A percentile compares a stretch with the other conserved stretches of the same genome.
Conservation (phyloP, 2,329 filamentous ascomycete species). For the Botrytis fragariae region DNA sequence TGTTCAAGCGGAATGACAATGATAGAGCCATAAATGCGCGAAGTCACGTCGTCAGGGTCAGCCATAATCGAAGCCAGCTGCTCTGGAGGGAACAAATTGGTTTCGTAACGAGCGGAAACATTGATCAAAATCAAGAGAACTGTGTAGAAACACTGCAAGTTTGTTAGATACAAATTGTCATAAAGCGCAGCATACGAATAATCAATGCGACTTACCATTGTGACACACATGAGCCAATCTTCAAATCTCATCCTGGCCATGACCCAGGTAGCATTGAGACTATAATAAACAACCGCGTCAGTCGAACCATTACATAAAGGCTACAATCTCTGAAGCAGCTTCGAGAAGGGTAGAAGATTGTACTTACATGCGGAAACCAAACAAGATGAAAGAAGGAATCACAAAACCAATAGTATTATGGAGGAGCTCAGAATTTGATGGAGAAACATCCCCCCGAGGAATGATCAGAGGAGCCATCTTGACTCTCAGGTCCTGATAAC, state of each 20-base stretch:
- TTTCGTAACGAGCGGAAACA: constrained; percentile 40
- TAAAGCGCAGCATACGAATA: background rate
- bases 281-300: background rate
- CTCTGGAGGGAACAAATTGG: constrained; percentile 42
- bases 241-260: constrained; percentile 33
- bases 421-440: constrained; percentile 26
- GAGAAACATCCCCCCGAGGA: constrained; percentile 24
- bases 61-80: constrained; percentile 38
- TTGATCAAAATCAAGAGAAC: constrained; percentile 40
- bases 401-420: constrained; percentile 31
- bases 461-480: background rate
- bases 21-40: constrained; percentile 46
- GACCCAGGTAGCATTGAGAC: constrained; percentile 27
- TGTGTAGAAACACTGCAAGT: constrained; percentile 39
- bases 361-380: constrained; percentile 29
- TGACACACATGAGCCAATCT: constrained; percentile 41
- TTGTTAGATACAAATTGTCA: background rate
- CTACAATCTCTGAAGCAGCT: too few species aligned
- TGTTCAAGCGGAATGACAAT: constrained; percentile 50
- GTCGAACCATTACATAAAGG: background rate
- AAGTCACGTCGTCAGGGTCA: constrained; percentile 42
- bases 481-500: background rate
- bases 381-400: constrained; percentile 24
- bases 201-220: constrained; percentile 36
- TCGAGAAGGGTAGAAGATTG: background rate